A percentile compares a stretch with the other conserved stretches of the same genome.
Evolutionary conservation across 768 basidiomycete species (phyloP).

Genomic region (Lactifluus volemus): DNA sequence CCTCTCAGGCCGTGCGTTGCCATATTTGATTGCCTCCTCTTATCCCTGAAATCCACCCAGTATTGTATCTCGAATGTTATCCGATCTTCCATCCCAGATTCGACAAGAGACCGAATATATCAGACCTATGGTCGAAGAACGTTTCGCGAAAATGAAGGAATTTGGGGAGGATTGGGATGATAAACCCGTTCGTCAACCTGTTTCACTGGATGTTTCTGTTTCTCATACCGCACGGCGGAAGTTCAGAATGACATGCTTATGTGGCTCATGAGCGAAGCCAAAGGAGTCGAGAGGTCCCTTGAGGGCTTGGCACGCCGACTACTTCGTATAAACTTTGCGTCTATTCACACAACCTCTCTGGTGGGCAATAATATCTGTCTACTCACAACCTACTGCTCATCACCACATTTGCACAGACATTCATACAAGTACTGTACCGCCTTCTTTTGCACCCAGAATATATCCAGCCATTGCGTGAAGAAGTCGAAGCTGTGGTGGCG

Average conservation of each 20-base stretch:
- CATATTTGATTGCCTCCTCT: neutral
- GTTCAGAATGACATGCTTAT: slow-evolving; percentile 37
- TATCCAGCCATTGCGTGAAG: slow-evolving; percentile 25
- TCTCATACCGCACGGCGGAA: neutral
- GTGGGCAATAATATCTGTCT: slow-evolving; percentile 14
- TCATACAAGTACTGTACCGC: slow-evolving; percentile 25
- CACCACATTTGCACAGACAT: slow-evolving; percentile 18
- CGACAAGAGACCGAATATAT: slow-evolving; percentile 5
- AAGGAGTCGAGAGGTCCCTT: slow-evolving; percentile 26
- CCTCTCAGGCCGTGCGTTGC: slow-evolving; percentile 30
- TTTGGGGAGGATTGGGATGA: slow-evolving; percentile 21
- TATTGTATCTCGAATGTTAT: slow-evolving; percentile 11
- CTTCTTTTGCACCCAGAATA: slow-evolving; percentile 26
- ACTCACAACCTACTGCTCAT: neutral
- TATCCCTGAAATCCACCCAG: slow-evolving; percentile 6
- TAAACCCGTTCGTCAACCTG: slow-evolving; percentile 20
- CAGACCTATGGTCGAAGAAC: slow-evolving; percentile 18
- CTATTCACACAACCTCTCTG: slow-evolving; percentile 28
- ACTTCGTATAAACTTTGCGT: slow-evolving; percentile 29
- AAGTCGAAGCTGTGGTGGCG: slow-evolving; percentile 24
- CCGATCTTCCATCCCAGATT: slow-evolving; percentile 13
- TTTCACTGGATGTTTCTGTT: neutral
- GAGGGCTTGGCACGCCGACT: slow-evolving; percentile 26
- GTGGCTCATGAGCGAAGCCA: slow-evolving; percentile 37
- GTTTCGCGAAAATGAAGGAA: slow-evolving; percentile 19